Evolutionary conservation across 176 grass and related monocot genomes (phyloP).

Genomic region (Leersia perrieri): DNA sequence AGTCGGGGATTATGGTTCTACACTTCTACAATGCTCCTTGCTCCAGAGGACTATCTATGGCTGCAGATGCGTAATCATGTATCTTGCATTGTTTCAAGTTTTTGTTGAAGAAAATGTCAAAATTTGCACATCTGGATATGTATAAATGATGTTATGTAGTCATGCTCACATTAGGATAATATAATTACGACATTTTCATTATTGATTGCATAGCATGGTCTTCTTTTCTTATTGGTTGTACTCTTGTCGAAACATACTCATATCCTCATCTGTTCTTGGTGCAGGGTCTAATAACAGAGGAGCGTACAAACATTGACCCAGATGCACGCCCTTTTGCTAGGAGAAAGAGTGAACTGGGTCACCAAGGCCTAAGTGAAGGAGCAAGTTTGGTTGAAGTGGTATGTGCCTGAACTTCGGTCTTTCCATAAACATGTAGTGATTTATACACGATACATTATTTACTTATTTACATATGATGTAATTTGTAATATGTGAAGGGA

Average conservation of each 20-base stretch:
- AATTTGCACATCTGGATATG: background rate
- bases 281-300: conserved; percentile 95
- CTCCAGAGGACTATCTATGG: background rate
- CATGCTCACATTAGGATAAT: background rate
- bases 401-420: conserved; percentile 25
- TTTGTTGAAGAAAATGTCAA: background rate
- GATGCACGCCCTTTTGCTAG: conserved; percentile 79
- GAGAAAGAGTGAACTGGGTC: conserved; percentile 62
- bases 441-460: conserved; percentile 8
- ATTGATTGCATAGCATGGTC: background rate
- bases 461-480: background rate
- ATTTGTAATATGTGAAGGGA: conserved; percentile 5
- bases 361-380: conserved; percentile 80
- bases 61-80: background rate
- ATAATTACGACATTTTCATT: background rate
- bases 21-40: background rate
- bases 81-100: background rate
- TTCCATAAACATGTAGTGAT: conserved; percentile 8
- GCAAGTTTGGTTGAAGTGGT: conserved; percentile 95
- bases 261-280: conserved; percentile 19
- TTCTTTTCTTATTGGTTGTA: background rate
- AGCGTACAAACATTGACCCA: conserved; percentile 70
- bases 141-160: background rate
- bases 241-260: conserved; percentile 23
- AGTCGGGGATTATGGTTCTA: background rate